Conservation (phyloP, 2,329 filamentous ascomycete genomes). For the Colletotrichum abscissum region DNA sequence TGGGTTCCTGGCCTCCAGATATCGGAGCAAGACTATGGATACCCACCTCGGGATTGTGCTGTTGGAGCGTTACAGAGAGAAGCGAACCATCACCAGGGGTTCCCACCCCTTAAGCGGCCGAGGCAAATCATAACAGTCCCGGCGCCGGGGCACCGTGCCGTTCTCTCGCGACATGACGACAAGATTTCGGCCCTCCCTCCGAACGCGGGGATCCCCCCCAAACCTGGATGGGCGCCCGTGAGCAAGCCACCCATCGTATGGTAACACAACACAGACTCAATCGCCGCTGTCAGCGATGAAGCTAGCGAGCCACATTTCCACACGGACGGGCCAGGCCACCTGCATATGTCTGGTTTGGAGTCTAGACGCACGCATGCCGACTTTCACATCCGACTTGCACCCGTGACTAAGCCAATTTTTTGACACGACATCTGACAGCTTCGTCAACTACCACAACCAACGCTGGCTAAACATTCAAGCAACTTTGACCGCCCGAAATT, state of each 20-base stretch:
- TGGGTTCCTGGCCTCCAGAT: neutral
- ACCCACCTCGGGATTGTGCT: neutral
- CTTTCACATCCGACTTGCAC: neutral
- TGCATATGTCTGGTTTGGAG: neutral
- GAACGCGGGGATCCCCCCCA: slow-evolving; percentile 10
- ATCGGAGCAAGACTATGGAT: neutral
- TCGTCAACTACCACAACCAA: neutral
- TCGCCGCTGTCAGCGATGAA: slow-evolving; percentile 9
- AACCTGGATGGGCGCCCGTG: neutral
- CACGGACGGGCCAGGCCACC: neutral
- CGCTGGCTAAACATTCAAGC: slow-evolving; percentile 9
- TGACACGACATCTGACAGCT: neutral
- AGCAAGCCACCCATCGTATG: neutral
- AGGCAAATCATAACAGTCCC: slow-evolving; percentile 11
- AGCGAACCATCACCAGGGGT: neutral
- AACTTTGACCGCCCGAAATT: slow-evolving; percentile 10
- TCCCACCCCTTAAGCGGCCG: neutral
- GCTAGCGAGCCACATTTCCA: neutral
- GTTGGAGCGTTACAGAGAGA: neutral
- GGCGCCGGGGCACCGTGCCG: slow-evolving; percentile 7
- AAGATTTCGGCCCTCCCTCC: slow-evolving; percentile 4
- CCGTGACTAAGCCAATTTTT: neutral
- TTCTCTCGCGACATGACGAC: slow-evolving; percentile 16
- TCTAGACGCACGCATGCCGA: slow-evolving; percentile 11
- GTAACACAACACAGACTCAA: neutral